phyloP scores from a whole-genome alignment of 2,329 filamentous ascomycete genomes.

The Taxawa tesnikishii region DNA sequence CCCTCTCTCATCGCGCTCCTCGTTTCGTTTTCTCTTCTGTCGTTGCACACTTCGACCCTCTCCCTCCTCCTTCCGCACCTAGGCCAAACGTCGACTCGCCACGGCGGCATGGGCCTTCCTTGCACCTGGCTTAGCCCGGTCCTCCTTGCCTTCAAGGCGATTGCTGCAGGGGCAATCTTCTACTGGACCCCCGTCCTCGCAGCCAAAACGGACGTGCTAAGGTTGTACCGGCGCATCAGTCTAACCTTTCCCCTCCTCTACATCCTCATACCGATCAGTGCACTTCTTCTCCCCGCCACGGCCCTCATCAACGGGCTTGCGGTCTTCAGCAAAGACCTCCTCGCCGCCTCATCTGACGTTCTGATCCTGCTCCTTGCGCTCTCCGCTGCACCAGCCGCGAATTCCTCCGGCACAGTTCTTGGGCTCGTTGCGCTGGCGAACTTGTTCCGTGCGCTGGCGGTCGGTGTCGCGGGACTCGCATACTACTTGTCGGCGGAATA shows the following conservation, averaged over 20 bases:
- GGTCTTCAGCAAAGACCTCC: conserved; percentile 28
- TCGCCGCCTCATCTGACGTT: conserved; percentile 28
- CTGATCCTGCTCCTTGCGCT: conserved; percentile 34
- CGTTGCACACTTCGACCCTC: conserved; percentile 44
- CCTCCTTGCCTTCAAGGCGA: conserved; percentile 27
- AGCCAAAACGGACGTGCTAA: conserved; percentile 27
- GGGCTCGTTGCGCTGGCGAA: conserved; percentile 35
- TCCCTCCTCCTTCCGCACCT: conserved; percentile 35
- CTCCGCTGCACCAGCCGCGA: conserved; percentile 34
- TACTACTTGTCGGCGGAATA: conserved; percentile 33
- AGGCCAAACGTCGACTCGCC: conserved; percentile 30
- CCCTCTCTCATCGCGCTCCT: conserved; percentile 33
- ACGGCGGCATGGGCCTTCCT: conserved; percentile 33
- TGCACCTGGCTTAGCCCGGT: conserved; percentile 31
- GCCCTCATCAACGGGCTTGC: conserved; percentile 21
- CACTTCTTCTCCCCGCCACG: conserved; percentile 21
- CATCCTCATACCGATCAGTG: conserved; percentile 25
- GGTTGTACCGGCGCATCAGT: conserved; percentile 28
- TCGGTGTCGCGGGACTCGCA: conserved; percentile 30
- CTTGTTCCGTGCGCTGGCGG: conserved; percentile 34
- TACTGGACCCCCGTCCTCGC: conserved; percentile 24
- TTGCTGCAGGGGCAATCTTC: conserved; percentile 27
- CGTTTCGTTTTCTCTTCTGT: conserved; percentile 39
- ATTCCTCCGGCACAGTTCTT: conserved; percentile 33
- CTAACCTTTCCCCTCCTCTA: conserved; percentile 28